phyloP scores from a whole-genome alignment of 805 yeast species.

The Saturnispora diversa region DNA sequence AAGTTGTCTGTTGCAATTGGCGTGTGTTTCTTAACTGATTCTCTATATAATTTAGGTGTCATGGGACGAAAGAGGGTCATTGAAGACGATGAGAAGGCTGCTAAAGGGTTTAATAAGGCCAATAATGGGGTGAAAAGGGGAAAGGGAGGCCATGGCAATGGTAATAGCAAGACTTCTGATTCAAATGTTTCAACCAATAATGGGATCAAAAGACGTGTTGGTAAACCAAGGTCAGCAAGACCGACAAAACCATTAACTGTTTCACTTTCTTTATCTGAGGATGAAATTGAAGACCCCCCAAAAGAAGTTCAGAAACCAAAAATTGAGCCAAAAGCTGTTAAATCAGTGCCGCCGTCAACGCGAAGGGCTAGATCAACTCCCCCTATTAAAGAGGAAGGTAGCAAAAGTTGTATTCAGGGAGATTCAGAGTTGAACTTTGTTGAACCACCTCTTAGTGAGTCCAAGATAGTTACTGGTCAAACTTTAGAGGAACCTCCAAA shows the following conservation, averaged over 20 bases:
- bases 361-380: neutral
- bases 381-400: neutral
- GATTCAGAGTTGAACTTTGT: constrained; percentile 26
- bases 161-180: no score
- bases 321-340: neutral
- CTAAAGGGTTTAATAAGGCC: neutral
- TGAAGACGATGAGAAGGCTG: neutral
- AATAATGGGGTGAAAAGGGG: neutral
- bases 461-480: constrained; percentile 61
- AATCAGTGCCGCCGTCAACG: neutral
- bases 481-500: constrained; percentile 67
- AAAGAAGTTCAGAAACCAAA: no score
- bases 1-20: neutral
- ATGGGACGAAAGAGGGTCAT: neutral
- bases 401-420: neutral
- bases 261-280: constrained; percentile 4
- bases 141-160: neutral
- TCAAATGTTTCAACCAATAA: no score
- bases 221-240: constrained; percentile 5
- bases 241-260: constrained; percentile 4
- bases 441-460: constrained; percentile 53
- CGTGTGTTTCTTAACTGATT: neutral
- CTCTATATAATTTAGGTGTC: neutral
- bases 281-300: neutral
- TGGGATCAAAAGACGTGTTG: constrained; percentile 1